A percentile compares a stretch with the other conserved stretches of the same genome.
phyloP scores from a whole-genome alignment of 176 grass and related monocot genomes.

The Puccinellia tenuiflora region DNA sequence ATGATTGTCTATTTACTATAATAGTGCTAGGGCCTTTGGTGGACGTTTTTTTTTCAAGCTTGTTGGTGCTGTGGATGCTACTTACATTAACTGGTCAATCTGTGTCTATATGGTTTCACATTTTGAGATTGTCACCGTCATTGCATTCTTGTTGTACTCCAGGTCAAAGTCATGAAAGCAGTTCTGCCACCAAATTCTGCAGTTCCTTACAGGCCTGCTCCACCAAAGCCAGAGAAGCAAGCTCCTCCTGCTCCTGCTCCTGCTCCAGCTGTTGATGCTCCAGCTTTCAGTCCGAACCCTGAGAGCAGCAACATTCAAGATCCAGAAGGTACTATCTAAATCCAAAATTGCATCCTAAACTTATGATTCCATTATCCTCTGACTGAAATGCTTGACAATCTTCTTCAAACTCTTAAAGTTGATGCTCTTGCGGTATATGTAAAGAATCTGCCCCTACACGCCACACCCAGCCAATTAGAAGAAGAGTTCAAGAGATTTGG shows the following conservation, averaged over 20 bases:
- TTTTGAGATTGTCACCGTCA: constrained; percentile 6
- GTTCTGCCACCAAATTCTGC: constrained; percentile 33
- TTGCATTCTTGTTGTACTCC: constrained; percentile 38
- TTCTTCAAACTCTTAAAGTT: constrained; percentile 28
- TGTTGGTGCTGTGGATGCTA: constrained; percentile 17
- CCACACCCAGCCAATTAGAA: constrained; percentile 69
- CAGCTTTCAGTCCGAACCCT: constrained; percentile 51
- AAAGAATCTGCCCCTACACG: constrained; percentile 63
- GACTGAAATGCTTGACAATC: constrained; percentile 11
- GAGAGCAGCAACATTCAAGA: constrained; percentile 66
- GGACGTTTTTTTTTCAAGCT: background rate
- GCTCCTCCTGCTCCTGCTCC: constrained; percentile 31
- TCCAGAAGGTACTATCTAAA: constrained; percentile 57
- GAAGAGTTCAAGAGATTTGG: constrained; percentile 91
- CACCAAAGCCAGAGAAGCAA: constrained; percentile 55
- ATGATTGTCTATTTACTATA: background rate
- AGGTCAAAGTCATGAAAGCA: constrained; percentile 91
- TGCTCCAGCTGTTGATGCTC: constrained; percentile 40
- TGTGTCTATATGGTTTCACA: background rate
- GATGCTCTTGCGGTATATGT: constrained; percentile 82
- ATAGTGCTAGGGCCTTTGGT: background rate
- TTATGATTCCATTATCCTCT: background rate
- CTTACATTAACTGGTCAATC: background rate
- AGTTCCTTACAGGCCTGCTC: constrained; percentile 41
- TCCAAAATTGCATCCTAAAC: background rate